Percentiles rank a stretch among this genome's conserved stretches.
phyloP scores from a whole-genome alignment of 2,329 filamentous ascomycete genomes.

The Aspergillus carbonarius region DNA sequence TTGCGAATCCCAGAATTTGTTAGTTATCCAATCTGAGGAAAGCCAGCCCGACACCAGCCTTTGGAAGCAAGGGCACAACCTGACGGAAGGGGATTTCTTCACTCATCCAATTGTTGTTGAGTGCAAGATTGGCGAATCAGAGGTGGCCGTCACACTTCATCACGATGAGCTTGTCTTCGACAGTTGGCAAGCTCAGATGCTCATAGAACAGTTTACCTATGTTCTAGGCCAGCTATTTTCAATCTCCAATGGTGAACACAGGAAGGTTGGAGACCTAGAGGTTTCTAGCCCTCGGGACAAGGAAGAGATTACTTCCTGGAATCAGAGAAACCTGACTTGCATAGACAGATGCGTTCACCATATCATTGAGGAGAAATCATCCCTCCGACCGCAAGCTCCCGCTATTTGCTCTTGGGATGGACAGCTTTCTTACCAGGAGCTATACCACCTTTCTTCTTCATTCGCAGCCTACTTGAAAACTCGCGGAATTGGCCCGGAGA shows the following conservation, averaged over 20 bases:
- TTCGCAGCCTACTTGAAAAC: slow-evolving; percentile 33
- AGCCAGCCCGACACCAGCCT: slow-evolving; percentile 24
- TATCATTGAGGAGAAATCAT: slow-evolving; percentile 28
- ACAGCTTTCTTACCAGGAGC: slow-evolving; percentile 32
- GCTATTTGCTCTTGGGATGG: slow-evolving; percentile 41
- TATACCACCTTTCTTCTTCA: slow-evolving; percentile 29
- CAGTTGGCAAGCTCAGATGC: slow-evolving; percentile 52
- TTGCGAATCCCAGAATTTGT: slow-evolving; percentile 49
- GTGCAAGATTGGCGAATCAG: slow-evolving; percentile 56
- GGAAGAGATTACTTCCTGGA: slow-evolving; percentile 33
- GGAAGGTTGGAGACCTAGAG: slow-evolving; percentile 31
- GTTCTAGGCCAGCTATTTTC: slow-evolving; percentile 36
- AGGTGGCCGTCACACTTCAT: slow-evolving; percentile 61
- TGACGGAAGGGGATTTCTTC: slow-evolving; percentile 58
- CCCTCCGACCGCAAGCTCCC: slow-evolving; percentile 27
- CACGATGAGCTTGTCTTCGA: slow-evolving; percentile 63
- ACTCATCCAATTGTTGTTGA: slow-evolving; percentile 65
- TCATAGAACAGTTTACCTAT: slow-evolving; percentile 52
- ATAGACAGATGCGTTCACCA: slow-evolving; percentile 35
- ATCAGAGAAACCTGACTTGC: slow-evolving; percentile 23
- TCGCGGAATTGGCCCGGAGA: slow-evolving; percentile 34
- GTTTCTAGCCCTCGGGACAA: slow-evolving; percentile 36
- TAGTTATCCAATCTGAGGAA: slow-evolving; percentile 43
- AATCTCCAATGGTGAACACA: slow-evolving; percentile 19
- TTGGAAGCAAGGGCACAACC: slow-evolving; percentile 44